Conservation (phyloP, 2,329 filamentous ascomycete genomes). For the Parafenestella ontariensis region DNA sequence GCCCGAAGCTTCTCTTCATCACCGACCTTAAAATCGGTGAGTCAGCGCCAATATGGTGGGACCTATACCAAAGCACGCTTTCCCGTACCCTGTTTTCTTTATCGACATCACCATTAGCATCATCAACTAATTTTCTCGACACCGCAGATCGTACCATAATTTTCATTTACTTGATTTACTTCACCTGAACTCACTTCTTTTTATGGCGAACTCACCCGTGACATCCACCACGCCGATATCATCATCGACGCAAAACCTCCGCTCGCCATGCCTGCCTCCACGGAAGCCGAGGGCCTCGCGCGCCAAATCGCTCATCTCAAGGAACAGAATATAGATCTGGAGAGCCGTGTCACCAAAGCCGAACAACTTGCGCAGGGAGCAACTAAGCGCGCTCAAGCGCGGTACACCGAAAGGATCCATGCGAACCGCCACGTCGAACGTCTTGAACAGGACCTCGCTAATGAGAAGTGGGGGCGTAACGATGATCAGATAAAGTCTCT, state of each 20-base stretch:
- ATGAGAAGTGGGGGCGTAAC: background rate
- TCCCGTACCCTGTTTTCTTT: background rate
- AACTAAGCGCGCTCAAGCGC: slow-evolving; percentile 3
- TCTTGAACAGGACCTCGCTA: background rate
- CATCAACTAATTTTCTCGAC: background rate
- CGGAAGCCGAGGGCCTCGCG: slow-evolving; percentile 1
- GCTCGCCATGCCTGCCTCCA: background rate
- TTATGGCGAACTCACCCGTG: too few relatives aligned
- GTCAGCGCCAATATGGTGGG: background rate
- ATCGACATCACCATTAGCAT: background rate
- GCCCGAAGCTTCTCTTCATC: background rate
- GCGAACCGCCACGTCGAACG: slow-evolving; percentile 9
- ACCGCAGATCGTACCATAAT: background rate
- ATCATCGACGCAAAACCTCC: background rate
- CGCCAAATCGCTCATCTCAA: background rate
- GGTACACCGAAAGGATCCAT: slow-evolving; percentile 10
- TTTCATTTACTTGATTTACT: too few relatives aligned
- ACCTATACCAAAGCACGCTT: background rate
- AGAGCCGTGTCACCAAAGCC: background rate
- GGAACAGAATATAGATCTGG: background rate
- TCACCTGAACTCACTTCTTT: too few relatives aligned
- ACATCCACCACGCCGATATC: too few relatives aligned
- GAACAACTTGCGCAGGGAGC: slow-evolving; percentile 3
- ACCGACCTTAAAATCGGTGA: background rate
- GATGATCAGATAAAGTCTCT: background rate